Evolutionary conservation across 2,329 filamentous ascomycete genomes (phyloP).

Genomic region (Pseudogymnoascus sp.): DNA sequence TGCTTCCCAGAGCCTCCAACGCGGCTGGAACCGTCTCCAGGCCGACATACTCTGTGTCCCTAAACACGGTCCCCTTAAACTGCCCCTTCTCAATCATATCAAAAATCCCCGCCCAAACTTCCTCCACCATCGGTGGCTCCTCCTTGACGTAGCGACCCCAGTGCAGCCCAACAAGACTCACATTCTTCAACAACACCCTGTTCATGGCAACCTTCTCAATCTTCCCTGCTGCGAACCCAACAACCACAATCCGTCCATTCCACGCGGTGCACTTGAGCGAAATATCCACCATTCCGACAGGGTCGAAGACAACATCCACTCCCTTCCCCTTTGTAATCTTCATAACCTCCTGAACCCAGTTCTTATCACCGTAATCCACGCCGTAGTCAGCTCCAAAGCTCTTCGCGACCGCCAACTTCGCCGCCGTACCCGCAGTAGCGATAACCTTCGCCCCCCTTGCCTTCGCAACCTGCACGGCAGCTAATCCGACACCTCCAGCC

Average conservation of each 20-base stretch:
- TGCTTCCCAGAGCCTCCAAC: slow-evolving; percentile 64
- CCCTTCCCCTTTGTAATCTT: slow-evolving; percentile 58
- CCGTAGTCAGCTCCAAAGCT: slow-evolving; percentile 78
- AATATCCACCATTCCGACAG: slow-evolving; percentile 80
- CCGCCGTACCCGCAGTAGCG: slow-evolving; percentile 73
- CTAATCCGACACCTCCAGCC: slow-evolving; percentile 82
- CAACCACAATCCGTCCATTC: slow-evolving; percentile 81
- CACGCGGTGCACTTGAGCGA: slow-evolving; percentile 88
- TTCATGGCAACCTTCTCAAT: slow-evolving; percentile 94
- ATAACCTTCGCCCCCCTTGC: slow-evolving; percentile 88
- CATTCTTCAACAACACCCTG: slow-evolving; percentile 87
- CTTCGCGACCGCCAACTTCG: slow-evolving; percentile 72
- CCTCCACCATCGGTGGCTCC: slow-evolving; percentile 60
- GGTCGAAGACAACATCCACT: slow-evolving; percentile 92
- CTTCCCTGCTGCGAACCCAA: slow-evolving; percentile 77
- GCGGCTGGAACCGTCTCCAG: slow-evolving; percentile 72
- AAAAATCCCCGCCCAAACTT: slow-evolving; percentile 78
- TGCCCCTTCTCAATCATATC: slow-evolving; percentile 68
- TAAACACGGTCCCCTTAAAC: slow-evolving; percentile 74
- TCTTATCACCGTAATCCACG: slow-evolving; percentile 62
- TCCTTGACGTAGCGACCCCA: slow-evolving; percentile 78
- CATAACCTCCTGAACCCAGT: slow-evolving; percentile 63
- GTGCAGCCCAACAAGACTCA: slow-evolving; percentile 79
- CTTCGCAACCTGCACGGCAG: slow-evolving; percentile 90
- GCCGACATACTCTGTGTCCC: slow-evolving; percentile 72